A percentile compares a stretch with the other conserved stretches of the same genome.
phyloP scores from a whole-genome alignment of 495 filamentous ascomycete genomes.

The Penicillium fimorum region DNA sequence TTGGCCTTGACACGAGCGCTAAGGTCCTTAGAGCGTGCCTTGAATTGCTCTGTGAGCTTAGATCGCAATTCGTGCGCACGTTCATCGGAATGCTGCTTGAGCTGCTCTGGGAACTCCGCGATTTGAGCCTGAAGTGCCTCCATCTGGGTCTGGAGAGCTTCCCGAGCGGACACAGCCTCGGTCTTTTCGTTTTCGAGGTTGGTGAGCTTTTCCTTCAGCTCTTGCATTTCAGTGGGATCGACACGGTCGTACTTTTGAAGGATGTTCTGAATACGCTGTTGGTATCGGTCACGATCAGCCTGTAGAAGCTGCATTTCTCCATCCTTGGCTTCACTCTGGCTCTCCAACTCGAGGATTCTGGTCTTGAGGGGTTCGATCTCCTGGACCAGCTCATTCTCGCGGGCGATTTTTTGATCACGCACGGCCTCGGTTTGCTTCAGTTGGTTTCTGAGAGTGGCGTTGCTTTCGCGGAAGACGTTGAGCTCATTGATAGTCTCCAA shows the following conservation, averaged over 20 bases:
- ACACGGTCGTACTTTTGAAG: slow-evolving; percentile 93
- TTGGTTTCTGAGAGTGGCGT: slow-evolving; percentile 80
- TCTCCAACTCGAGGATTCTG: slow-evolving; percentile 75
- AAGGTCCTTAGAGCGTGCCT: slow-evolving; percentile 54
- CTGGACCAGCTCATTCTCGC: slow-evolving; percentile 68
- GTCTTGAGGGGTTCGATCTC: slow-evolving; percentile 81
- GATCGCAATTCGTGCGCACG: slow-evolving; percentile 46
- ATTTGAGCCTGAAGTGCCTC: slow-evolving; percentile 52
- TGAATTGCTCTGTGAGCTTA: slow-evolving; percentile 60
- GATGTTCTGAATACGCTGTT: slow-evolving; percentile 89
- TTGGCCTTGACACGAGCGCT: slow-evolving; percentile 50
- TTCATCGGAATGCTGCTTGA: slow-evolving; percentile 48
- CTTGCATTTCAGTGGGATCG: slow-evolving; percentile 87
- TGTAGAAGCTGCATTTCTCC: slow-evolving; percentile 82
- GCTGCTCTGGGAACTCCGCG: slow-evolving; percentile 50
- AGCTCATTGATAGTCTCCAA: slow-evolving; percentile 93
- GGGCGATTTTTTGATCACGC: slow-evolving; percentile 68
- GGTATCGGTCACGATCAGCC: slow-evolving; percentile 86
- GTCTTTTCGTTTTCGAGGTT: slow-evolving; percentile 70
- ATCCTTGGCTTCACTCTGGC: slow-evolving; percentile 72
- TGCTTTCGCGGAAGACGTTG: slow-evolving; percentile 92
- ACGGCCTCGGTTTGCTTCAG: slow-evolving; percentile 72
- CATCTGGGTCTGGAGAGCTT: slow-evolving; percentile 54
- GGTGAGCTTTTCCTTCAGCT: slow-evolving; percentile 68
- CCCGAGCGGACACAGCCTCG: slow-evolving; percentile 55